Evolutionary conservation across 169 alveolate species (phyloP).

Genomic region (Besnoitia besnoiti): DNA sequence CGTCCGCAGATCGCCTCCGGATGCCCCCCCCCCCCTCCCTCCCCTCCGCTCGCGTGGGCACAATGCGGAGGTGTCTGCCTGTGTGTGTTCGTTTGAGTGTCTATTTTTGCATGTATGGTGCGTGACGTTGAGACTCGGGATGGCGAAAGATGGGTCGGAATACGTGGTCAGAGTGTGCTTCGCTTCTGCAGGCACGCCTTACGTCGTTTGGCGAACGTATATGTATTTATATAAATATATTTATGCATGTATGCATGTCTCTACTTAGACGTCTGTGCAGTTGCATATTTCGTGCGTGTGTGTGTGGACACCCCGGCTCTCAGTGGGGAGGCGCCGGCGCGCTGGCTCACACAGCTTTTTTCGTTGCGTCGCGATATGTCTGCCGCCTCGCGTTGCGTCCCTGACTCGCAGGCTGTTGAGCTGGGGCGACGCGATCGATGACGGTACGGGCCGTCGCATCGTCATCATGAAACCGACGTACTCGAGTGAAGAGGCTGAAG

Average conservation of each 20-base stretch:
- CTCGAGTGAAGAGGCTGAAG: constrained; percentile 74
- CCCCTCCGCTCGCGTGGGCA: too few species aligned
- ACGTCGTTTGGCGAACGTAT: too few species aligned
- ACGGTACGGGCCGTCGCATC: constrained; percentile 79
- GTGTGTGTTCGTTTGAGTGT: too few species aligned
- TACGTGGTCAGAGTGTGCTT: too few species aligned
- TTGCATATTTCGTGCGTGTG: neutral
- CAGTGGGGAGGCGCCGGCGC: neutral
- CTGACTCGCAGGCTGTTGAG: constrained; percentile 77
- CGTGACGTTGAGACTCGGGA: too few species aligned
- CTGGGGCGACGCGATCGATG: constrained; percentile 78
- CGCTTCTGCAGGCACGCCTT: too few species aligned
- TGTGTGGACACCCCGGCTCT: neutral
- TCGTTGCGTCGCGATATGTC: neutral
- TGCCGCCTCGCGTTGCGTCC: neutral
- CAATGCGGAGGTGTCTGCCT: too few species aligned
- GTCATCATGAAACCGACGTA: constrained; percentile 79
- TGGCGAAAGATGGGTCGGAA: too few species aligned
- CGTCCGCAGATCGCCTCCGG: too few species aligned
- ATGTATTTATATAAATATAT: neutral
- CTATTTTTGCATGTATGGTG: too few species aligned
- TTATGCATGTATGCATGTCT: neutral
- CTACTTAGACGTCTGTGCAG: neutral
- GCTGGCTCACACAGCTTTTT: neutral
- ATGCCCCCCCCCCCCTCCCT: too few species aligned